These are phyloP conservation scores for Fusarium globosum DNA, from an alignment of 2,329 filamentous ascomycete genomes.

Conservation along the genomic window DNA sequence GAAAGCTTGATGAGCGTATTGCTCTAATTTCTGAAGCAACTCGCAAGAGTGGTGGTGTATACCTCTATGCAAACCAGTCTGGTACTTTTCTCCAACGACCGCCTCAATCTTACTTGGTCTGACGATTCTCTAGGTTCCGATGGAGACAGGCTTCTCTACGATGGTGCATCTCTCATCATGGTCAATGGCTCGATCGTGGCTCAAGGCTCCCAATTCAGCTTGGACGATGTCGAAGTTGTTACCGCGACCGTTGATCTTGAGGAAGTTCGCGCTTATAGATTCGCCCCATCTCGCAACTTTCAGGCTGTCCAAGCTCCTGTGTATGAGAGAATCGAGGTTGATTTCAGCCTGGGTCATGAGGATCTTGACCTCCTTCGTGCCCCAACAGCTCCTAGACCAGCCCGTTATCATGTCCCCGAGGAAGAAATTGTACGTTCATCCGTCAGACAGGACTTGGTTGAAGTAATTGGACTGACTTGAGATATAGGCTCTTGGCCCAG, in stretches of 20 bases:
- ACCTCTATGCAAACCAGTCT: constrained; percentile 56
- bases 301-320: constrained; percentile 60
- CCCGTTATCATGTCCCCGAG: constrained; percentile 35
- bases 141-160: constrained; percentile 66
- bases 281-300: constrained; percentile 63
- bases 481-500: constrained; percentile 21
- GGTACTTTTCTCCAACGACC: constrained; percentile 6
- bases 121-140: constrained; percentile 55
- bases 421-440: constrained; percentile 36
- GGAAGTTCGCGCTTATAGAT: constrained; percentile 72
- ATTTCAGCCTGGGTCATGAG: constrained; percentile 48
- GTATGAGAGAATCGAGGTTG: constrained; percentile 36
- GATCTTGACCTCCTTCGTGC: constrained; percentile 43
- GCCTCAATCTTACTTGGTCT: not conserved
- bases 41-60: constrained; percentile 68
- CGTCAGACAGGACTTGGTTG: not conserved
- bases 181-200: constrained; percentile 72
- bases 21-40: constrained; percentile 75
- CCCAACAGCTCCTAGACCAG: constrained; percentile 44
- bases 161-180: constrained; percentile 70
- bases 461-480: not conserved
- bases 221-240: constrained; percentile 70
- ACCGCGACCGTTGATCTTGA: constrained; percentile 76
- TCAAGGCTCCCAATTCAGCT: constrained; percentile 71
- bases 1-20: constrained; percentile 73